Percentiles rank a stretch among this genome's conserved stretches.
Conservation (phyloP, 805 yeast genomes). For the Cyberlindnera subsufficiens region DNA sequence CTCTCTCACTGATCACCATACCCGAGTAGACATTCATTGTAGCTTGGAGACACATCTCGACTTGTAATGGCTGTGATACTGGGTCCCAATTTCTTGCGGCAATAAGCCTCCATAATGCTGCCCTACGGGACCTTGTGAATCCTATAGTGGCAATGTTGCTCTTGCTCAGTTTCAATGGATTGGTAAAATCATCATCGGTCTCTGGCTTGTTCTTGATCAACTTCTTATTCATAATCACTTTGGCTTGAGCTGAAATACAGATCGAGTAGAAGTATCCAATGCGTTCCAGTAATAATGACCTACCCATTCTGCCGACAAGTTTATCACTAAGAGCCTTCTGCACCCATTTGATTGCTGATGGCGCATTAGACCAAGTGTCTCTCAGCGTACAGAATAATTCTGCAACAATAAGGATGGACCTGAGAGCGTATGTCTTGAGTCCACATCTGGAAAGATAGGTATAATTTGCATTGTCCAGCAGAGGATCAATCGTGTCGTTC, state of each 20-base stretch:
- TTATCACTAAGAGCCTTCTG: conserved; percentile 42
- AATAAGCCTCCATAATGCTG: conserved; percentile 69
- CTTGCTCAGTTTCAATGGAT: conserved; percentile 32
- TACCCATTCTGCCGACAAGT: conserved; percentile 40
- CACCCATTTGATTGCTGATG: conserved; percentile 36
- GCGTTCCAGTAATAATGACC: conserved; percentile 47
- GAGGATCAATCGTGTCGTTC: conserved; percentile 40
- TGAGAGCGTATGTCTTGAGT: conserved; percentile 61
- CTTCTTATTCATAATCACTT: conserved; percentile 22
- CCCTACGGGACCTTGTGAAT: conserved; percentile 60
- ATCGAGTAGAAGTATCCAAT: conserved; percentile 45
- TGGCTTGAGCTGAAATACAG: conserved; percentile 35
- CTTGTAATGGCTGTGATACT: conserved; percentile 23
- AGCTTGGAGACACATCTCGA: conserved; percentile 23
- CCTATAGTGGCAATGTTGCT: conserved; percentile 40
- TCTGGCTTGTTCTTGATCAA: conserved; percentile 12
- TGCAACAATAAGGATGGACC: conserved; percentile 59
- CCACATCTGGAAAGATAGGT: conserved; percentile 70
- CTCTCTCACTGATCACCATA: conserved; percentile 17
- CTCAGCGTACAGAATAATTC: conserved; percentile 54
- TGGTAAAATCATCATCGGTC: conserved; percentile 10
- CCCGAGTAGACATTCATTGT: conserved; percentile 26
- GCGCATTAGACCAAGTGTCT: conserved; percentile 37
- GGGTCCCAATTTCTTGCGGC: conserved; percentile 68
- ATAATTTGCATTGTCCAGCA: conserved; percentile 61